Base-by-base conservation (phyloP, 176 grass and related monocot species). In the Triticum urartu region DNA sequence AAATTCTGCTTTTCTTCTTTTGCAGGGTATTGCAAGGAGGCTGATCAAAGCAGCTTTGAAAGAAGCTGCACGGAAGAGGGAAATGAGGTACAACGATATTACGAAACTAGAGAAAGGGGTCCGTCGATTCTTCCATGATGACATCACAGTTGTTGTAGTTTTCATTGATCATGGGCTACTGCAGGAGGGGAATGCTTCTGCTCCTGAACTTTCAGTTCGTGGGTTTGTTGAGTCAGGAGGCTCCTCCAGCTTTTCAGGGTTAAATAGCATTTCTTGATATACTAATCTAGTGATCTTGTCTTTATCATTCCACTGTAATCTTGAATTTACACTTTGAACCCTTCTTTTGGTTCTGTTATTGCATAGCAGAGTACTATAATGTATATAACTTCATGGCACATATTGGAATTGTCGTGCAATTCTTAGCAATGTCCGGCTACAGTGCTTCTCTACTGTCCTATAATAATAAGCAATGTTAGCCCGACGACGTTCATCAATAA, bases 181-280 rank as follows among this genome's bases (percentile, higher is more conserved):
- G 33, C 62, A 76, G 64, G 87, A 90, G 39, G 78, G 78, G 22
- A 64, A 79, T 85, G 59, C 48, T 6, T 88, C 90, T 87, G 60
- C 88, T 71, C 84, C 88, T 43, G 97, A 96, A 81, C 85, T 94
- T 61, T 98, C 97, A 15, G 85, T 98, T 71, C 97, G 92, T 13
- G 97, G 97, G 47, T 98, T 98, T 81, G 78, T 87, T 30, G 92
- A 96, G 79, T 84, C 92, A 64, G 86, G 88, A 40, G 92, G 88
- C 13, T 77, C 90, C 71, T 99, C 97, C 40, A 92, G 87, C 80
- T 83, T 90, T 90, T 91, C 97, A 70, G 91, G 83, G 64, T 80
- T 99, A 85, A 92, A 92, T 85, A 86, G 22, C 72, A 84, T 91
- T 81, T 25, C 64, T 74, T 96, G 88, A 92, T 72, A 76, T 77